Conservation (phyloP, 352 stramenopile genomes). For the Pythium sukuiense region DNA sequence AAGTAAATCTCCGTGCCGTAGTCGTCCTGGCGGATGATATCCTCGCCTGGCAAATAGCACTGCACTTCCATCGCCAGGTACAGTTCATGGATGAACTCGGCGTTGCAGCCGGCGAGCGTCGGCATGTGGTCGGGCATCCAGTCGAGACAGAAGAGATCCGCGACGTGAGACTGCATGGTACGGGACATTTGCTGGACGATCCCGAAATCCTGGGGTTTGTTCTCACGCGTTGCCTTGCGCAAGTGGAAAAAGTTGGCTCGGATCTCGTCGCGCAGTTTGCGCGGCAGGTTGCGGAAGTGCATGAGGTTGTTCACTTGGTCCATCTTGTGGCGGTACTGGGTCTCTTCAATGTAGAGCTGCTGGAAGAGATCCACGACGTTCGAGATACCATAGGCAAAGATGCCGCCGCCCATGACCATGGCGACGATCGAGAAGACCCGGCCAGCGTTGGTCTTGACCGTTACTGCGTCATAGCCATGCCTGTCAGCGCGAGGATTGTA, state of each 20-base stretch:
- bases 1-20: constrained; percentile 85
- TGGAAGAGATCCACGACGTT: constrained; percentile 80
- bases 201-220: constrained; percentile 60
- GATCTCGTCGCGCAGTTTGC: constrained; percentile 73
- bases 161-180: constrained; percentile 73
- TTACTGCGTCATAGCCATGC: constrained; percentile 37
- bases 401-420: constrained; percentile 74
- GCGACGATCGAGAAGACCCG: constrained; percentile 68
- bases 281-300: constrained; percentile 55
- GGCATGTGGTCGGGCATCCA: constrained; percentile 73
- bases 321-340: constrained; percentile 69
- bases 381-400: constrained; percentile 85
- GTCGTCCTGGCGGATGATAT: constrained; percentile 80
- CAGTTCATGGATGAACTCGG: constrained; percentile 80
- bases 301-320: constrained; percentile 80
- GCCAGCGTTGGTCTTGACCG: constrained; percentile 62
- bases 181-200: constrained; percentile 75
- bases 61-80: constrained; percentile 73
- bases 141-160: constrained; percentile 64
- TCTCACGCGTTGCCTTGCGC: constrained; percentile 68
- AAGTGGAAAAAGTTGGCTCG: constrained; percentile 80
- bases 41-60: constrained; percentile 72
- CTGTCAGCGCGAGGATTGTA: background rate
- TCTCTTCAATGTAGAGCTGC: constrained; percentile 72
- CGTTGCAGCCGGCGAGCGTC: constrained; percentile 67